Evolutionary conservation across 2,329 filamentous ascomycete genomes (phyloP).

Genomic region (Monosporascus sp.): DNA sequence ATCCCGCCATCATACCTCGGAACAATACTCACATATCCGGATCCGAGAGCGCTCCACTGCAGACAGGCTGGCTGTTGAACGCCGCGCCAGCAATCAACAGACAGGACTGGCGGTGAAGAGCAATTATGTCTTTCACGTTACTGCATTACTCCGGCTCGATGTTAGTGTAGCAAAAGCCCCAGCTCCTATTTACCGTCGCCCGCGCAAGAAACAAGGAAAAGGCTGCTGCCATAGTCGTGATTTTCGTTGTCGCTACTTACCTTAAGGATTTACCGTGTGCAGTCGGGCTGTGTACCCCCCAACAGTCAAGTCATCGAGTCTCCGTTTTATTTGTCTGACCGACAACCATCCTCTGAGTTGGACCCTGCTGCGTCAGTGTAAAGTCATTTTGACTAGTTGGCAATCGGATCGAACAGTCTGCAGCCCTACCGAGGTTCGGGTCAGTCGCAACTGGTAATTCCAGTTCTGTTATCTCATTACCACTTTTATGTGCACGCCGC

Average conservation of each 20-base stretch:
- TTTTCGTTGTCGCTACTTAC: not conserved
- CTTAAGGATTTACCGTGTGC: not conserved
- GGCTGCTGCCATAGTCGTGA: not conserved
- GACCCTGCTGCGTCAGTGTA: not conserved
- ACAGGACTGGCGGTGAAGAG: not conserved
- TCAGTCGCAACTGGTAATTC: not conserved
- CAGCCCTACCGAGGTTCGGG: not conserved
- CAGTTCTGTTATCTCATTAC: not conserved
- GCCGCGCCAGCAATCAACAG: not conserved
- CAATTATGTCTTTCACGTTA: not conserved
- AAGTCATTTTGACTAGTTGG: not conserved
- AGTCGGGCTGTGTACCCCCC: not conserved
- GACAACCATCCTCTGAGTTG: not conserved
- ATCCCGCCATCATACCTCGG: not conserved
- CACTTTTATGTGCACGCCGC: not conserved
- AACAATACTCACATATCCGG: not conserved
- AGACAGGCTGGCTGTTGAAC: not conserved
- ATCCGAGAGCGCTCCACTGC: not conserved
- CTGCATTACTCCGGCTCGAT: not conserved
- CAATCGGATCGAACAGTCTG: not conserved
- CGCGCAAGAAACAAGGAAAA: not conserved
- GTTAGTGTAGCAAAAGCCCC: not conserved
- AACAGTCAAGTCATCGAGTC: not conserved
- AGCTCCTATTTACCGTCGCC: too few relatives aligned
- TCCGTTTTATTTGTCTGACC: not conserved